Base-by-base conservation (phyloP, 495 filamentous ascomycete species). In the Talaromyces adpressus region DNA sequence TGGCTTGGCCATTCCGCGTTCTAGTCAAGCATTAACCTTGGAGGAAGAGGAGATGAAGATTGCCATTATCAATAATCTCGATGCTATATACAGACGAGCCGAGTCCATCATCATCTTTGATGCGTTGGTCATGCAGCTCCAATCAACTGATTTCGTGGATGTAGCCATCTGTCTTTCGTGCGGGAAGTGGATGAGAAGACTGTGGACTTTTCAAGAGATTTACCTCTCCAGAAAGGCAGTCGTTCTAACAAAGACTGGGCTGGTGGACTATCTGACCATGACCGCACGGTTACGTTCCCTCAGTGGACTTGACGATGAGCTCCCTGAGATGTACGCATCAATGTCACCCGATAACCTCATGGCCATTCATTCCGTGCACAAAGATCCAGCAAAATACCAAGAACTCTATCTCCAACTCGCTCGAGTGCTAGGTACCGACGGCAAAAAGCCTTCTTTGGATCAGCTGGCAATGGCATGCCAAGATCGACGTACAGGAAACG, bases 31-130 rank as follows among this genome's bases (percentile, higher is more conserved):
- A 27, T 30, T 57, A 14, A 57, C 53, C 6, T n/a, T 57, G 25
- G 53, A 57, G 23, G 25, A 57, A 30, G 53, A 57, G 53, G 23
- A 57, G 25, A 22, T 57, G 1, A 57, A 57, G 27, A 57, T 57
- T 57, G 53, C n/a, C 6, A 27, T 57, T 27, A 57, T 57, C 53
- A 57, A 57, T n/a, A 57, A 57, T 7, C 53, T 57, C 14, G n/a
- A 18, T 30, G n/a, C 11, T 8, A 57, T 57, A 57, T 57, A 57
- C 53, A 57, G 27, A 57, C 22, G 27, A 18, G 53, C 53, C 6
- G 53, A 57, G 4, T 27, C 53, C 1, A 57, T 57, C 23, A 57
- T 57, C 16, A 57, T 57, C 11, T 30, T 57, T 9, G 53, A 57
- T 57, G 53, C 53, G 14, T 5, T 57, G 25, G 53, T 30, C 53